Percentiles rank a stretch among this genome's conserved stretches.
phyloP scores from a whole-genome alignment of 257 asterid species.

The Solanum dulcamara region DNA sequence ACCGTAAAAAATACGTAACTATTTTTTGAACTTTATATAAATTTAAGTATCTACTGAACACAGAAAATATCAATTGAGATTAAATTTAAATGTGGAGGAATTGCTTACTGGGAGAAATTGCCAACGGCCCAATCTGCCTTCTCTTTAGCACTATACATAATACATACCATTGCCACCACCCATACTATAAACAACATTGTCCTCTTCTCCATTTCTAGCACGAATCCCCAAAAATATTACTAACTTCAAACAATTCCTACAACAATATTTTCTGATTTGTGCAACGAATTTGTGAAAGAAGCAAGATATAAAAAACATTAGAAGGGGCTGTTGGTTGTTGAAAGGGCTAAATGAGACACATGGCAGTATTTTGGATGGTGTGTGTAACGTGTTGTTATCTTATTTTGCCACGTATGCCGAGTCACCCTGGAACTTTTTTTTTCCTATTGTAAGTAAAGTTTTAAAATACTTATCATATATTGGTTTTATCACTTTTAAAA shows the following conservation, averaged over 20 bases:
- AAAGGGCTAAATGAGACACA: neutral
- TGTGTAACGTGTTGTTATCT: neutral
- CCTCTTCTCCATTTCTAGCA: conserved; percentile 1
- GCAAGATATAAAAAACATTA: neutral
- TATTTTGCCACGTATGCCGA: neutral
- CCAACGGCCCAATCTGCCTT: conserved; percentile 28
- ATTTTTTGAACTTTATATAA: no score
- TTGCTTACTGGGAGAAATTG: conserved; percentile 6
- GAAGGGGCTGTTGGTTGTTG: neutral
- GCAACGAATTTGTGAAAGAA: no score
- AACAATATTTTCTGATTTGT: neutral
- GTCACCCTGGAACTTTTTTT: neutral
- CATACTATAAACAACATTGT: conserved; percentile 1
- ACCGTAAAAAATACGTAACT: no score
- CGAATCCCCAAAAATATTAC: neutral
- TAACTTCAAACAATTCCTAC: neutral
- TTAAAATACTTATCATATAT: no score
- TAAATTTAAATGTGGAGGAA: no score
- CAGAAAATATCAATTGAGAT: neutral
- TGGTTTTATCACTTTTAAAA: no score
- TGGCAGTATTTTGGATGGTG: neutral
- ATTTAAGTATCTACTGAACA: no score
- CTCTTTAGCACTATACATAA: conserved; percentile 15
- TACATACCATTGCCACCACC: neutral
- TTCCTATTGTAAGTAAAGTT: no score